Evolutionary conservation across 1,284 basidiomycete genomes (phyloP).

Genomic region (Sanghuangporus sanghuang): DNA sequence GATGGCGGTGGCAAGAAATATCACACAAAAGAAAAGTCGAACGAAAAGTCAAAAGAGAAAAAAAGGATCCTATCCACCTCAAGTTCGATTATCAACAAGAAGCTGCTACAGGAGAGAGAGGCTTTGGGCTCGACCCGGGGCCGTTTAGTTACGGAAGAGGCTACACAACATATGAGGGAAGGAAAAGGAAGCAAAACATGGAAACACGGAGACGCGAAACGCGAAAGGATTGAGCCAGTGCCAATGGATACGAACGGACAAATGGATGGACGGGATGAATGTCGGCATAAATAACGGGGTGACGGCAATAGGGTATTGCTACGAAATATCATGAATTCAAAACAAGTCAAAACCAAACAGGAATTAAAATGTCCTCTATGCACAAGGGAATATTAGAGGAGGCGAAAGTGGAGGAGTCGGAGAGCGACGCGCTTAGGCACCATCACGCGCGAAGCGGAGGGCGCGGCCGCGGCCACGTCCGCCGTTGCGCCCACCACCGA

Average conservation of each 20-base stretch:
- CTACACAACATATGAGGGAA: neutral
- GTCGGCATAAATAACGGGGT: neutral
- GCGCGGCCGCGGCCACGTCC: slow-evolving; percentile 11
- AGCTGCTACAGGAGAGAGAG: slow-evolving; percentile 7
- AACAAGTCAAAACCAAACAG: neutral
- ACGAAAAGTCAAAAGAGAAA: neutral
- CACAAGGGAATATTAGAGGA: neutral
- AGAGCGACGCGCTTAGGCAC: neutral
- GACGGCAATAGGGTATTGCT: neutral
- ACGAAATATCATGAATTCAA: neutral
- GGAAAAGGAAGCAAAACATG: neutral
- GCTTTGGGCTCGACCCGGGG: neutral
- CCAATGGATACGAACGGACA: neutral
- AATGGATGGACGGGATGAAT: neutral
- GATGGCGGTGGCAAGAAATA: neutral
- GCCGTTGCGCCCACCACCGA: slow-evolving; percentile 14
- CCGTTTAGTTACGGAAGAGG: neutral
- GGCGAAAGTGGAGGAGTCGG: neutral
- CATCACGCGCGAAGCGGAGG: slow-evolving; percentile 17
- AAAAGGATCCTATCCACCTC: slow-evolving; percentile 16
- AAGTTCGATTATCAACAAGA: slow-evolving; percentile 16
- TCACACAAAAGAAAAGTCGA: neutral
- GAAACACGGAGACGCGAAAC: neutral
- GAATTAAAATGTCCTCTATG: neutral
- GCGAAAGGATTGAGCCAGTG: neutral